These are phyloP conservation scores for Cupressus sempervirens DNA, from an alignment of 75 land plant genomes.

Conservation along the genomic window DNA sequence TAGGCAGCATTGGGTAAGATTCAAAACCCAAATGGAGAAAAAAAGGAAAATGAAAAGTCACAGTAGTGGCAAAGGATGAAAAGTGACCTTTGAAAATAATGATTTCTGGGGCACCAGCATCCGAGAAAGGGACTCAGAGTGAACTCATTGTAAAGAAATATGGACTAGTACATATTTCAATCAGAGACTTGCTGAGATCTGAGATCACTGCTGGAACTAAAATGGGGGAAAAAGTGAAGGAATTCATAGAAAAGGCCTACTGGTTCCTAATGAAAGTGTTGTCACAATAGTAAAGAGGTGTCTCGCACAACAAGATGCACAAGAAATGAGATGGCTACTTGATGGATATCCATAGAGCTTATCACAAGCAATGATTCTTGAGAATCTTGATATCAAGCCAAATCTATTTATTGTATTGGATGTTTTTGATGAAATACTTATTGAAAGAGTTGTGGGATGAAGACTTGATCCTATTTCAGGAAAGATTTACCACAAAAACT, in stretches of 20 bases:
- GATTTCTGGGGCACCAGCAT: too few species aligned
- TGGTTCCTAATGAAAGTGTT: conserved; percentile 92
- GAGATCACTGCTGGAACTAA: conserved; percentile 77
- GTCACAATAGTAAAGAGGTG: conserved; percentile 68
- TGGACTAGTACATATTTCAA: conserved; percentile 80
- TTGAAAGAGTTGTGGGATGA: conserved; percentile 84
- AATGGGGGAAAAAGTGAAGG: conserved; percentile 75
- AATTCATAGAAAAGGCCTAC: conserved; percentile 70
- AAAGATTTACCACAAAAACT: conserved; percentile 78
- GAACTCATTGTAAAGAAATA: too few species aligned
- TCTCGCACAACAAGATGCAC: conserved; percentile 45
- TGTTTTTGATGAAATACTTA: conserved; percentile 85
- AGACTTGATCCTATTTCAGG: conserved; percentile 89
- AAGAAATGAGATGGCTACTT: conserved; percentile 81
- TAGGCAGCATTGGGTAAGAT: too few species aligned
- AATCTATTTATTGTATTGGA: conserved; percentile 72
- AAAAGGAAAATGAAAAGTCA: too few species aligned
- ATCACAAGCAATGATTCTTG: conserved; percentile 78
- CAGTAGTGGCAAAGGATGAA: too few species aligned
- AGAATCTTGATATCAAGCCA: conserved; percentile 56
- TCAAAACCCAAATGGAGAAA: too few species aligned
- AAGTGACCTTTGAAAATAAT: too few species aligned
- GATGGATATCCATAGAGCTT: conserved; percentile 91
- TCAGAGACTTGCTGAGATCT: conserved; percentile 81
- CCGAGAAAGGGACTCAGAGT: too few species aligned